Evolutionary conservation across 2,329 filamentous ascomycete genomes (phyloP).

Genomic region (Gliomastix tumulicola): DNA sequence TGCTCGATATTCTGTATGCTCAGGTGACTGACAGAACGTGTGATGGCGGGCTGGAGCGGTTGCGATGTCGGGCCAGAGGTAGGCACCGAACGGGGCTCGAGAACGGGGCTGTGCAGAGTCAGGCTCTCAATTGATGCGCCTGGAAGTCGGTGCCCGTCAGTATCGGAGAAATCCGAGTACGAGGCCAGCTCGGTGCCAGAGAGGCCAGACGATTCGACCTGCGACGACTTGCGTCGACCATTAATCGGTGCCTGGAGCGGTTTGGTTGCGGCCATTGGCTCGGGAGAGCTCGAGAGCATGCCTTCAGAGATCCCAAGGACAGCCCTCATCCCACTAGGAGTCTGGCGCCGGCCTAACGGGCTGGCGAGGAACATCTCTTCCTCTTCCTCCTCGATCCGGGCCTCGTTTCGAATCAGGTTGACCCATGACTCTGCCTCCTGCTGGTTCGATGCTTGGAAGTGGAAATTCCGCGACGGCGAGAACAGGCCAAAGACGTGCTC

Average conservation of each 20-base stretch:
- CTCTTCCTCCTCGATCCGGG: constrained; percentile 82
- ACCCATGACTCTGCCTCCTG: constrained; percentile 85
- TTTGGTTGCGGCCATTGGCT: constrained; percentile 39
- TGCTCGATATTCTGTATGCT: constrained; percentile 34
- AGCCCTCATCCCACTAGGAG: constrained; percentile 16
- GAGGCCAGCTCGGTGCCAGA: constrained; percentile 65
- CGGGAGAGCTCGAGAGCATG: constrained; percentile 53
- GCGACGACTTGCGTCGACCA: constrained; percentile 50
- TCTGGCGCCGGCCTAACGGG: constrained; percentile 46
- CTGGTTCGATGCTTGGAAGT: constrained; percentile 70
- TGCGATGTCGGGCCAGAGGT: constrained; percentile 47
- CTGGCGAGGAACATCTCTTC: constrained; percentile 73
- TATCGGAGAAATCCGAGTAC: constrained; percentile 82
- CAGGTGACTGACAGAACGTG: constrained; percentile 1
- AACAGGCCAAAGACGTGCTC: constrained; percentile 89
- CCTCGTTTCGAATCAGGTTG: constrained; percentile 67
- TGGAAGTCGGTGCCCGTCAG: constrained; percentile 38
- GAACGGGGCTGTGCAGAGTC: constrained; percentile 17
- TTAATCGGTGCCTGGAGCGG: constrained; percentile 16
- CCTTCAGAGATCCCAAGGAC: constrained; percentile 29
- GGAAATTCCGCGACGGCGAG: constrained; percentile 83
- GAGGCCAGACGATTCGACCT: constrained; percentile 55
- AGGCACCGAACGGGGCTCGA: constrained; percentile 7
- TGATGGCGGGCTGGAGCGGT: neutral
- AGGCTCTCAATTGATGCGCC: constrained; percentile 47